Evolutionary conservation across 2,329 filamentous ascomycete species (phyloP), one percentile per base, ranked within the genome.

Genomic region (Talaromyces sp.): DNA sequence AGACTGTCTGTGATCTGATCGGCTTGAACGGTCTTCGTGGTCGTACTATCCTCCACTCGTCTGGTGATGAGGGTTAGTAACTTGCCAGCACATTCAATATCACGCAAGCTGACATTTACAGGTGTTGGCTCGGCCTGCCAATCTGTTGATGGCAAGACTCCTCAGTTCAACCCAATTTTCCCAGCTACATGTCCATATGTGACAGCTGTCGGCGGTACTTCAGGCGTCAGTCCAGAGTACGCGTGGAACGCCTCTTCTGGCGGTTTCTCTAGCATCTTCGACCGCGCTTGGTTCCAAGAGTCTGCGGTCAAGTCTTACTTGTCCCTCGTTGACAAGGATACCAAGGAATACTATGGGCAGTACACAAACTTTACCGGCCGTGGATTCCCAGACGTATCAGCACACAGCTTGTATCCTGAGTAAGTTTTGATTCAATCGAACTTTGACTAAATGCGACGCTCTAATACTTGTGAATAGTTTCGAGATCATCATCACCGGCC

Each of bases 101-200:
- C n/a, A 39, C 19, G 16, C 8, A 8, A 45, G 22, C 50, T 55
- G 46, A 57, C 33, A 40, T 27, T 4, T 20, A 27, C 41, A 63
- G 85, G 85, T 30, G 78, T 86, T 11, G 82, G 82, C 35, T 74
- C 76, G 20, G 75, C 75, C 8, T 89, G 86, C 71, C 71, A 77
- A 47, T 78, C 77, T 51, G 85, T 86, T 63, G 83, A 87, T 51
- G 85, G 84, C 19, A 76, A 71, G 39, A 79, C 75, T 1, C 79
- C 79, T 9, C 75, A 79, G 17, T 84, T 86, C 64, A 74, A 84
- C 39, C 79, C 85, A 1, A 80, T 78, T 4, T 90, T 89, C 70
- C 87, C 87, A 0, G 82, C 81, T 0, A 80, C 81, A 0, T 90
- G 87, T 61, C 87, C 86, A 0, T 90, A 83, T 67, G 81, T 89